phyloP scores from a whole-genome alignment of 2,329 filamentous ascomycete genomes.

The Shiraia sp. region DNA sequence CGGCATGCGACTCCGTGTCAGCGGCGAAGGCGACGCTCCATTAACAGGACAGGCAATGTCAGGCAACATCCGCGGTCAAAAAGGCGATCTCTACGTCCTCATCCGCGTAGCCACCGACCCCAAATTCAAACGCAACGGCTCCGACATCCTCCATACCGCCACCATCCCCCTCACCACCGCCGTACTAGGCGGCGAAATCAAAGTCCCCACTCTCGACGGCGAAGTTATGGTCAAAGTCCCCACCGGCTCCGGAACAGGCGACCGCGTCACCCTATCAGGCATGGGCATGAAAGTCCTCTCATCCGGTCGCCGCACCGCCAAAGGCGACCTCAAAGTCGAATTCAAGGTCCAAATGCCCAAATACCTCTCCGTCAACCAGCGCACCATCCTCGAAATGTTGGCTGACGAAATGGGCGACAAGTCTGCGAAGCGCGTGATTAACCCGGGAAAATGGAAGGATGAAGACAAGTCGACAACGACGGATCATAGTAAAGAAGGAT shows the following conservation, averaged over 20 bases:
- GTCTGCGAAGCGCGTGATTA: constrained; percentile 90
- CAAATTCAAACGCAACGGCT: constrained; percentile 84
- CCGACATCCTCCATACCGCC: constrained; percentile 91
- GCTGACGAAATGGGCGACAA: constrained; percentile 96
- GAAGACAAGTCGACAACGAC: constrained; percentile 15
- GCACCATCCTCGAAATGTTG: constrained; percentile 91
- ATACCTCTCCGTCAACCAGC: constrained; percentile 86
- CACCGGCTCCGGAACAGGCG: constrained; percentile 89
- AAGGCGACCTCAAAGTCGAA: constrained; percentile 87
- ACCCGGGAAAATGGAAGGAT: constrained; percentile 60
- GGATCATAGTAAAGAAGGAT: constrained; percentile 78
- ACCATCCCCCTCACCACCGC: constrained; percentile 91
- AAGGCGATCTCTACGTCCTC: constrained; percentile 88
- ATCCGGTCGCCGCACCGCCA: constrained; percentile 59
- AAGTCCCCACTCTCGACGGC: constrained; percentile 86
- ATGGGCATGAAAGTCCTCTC: constrained; percentile 91
- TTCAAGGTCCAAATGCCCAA: constrained; percentile 97
- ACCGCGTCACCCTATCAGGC: constrained; percentile 83
- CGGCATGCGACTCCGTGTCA: constrained; percentile 86
- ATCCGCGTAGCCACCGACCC: constrained; percentile 87
- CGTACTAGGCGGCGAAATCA: constrained; percentile 85
- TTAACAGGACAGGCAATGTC: constrained; percentile 71
- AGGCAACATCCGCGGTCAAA: constrained; percentile 63
- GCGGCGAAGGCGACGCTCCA: constrained; percentile 85
- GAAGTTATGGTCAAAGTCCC: constrained; percentile 88